A percentile compares a stretch with the other conserved stretches of the same genome.
These are phyloP conservation scores for Recurvomyces mirabilis DNA, from an alignment of 495 filamentous ascomycete genomes.

Conservation along the genomic window DNA sequence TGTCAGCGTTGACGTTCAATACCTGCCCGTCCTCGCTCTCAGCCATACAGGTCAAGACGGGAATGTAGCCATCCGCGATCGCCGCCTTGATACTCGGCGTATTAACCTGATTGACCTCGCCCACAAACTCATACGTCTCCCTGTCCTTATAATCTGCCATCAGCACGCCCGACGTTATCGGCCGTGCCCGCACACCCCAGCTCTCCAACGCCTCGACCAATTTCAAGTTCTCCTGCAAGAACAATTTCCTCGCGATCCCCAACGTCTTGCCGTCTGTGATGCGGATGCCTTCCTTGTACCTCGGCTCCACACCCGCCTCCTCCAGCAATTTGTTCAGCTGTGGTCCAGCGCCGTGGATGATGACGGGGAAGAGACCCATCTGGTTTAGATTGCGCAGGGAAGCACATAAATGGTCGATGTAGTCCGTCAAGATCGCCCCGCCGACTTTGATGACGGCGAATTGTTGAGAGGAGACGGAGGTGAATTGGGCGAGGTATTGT, in stretches of 20 bases:
- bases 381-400: constrained; percentile 87
- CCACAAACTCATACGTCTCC: constrained; percentile 87
- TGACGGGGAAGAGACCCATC: constrained; percentile 89
- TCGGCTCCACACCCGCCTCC: constrained; percentile 72
- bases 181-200: constrained; percentile 81
- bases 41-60: constrained; percentile 93
- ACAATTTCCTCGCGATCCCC: constrained; percentile 78
- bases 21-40: constrained; percentile 90
- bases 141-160: constrained; percentile 89
- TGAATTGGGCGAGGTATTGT: constrained; percentile 97
- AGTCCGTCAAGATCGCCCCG: constrained; percentile 92
- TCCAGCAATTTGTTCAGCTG: constrained; percentile 92
- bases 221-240: constrained; percentile 93
- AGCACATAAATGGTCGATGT: constrained; percentile 77
- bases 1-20: constrained; percentile 95
- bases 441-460: constrained; percentile 99
- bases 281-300: constrained; percentile 93
- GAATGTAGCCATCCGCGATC: constrained; percentile 83
- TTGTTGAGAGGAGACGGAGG: constrained; percentile 90
- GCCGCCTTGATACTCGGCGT: constrained; percentile 83
- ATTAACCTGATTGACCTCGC: constrained; percentile 90
- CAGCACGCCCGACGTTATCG: constrained; percentile 88
- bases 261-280: constrained; percentile 95
- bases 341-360: constrained; percentile 92
- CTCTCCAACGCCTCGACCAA: constrained; percentile 84